These are phyloP conservation scores for Purshia tridentata DNA, from an alignment of 306 rosid species.

Conservation along the genomic window DNA sequence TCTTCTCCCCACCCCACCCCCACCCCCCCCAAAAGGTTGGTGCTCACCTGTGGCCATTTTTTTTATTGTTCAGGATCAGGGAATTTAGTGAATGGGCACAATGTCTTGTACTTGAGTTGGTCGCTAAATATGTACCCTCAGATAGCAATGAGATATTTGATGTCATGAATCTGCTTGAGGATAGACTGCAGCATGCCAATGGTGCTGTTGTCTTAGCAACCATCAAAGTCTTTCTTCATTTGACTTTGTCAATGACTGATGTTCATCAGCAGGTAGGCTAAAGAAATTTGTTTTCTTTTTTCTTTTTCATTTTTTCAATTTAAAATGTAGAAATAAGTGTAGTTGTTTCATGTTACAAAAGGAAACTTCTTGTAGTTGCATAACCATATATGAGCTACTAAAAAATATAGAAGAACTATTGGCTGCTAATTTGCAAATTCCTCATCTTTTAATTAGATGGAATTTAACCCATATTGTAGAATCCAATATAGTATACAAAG, in stretches of 20 bases:
- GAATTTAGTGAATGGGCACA: slow-evolving; percentile 98
- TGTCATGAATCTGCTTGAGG: slow-evolving; percentile 98
- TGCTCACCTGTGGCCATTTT: slow-evolving; percentile 6
- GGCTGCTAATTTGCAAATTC: slow-evolving; percentile 23
- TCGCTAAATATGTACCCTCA: slow-evolving; percentile 78
- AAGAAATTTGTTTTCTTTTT: slow-evolving; percentile 7
- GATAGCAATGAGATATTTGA: slow-evolving; percentile 91
- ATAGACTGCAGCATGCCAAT: slow-evolving; percentile 99
- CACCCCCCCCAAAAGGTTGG: neutral
- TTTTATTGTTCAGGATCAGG: slow-evolving; percentile 57
- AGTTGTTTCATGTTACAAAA: slow-evolving; percentile 7
- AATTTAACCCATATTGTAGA: neutral
- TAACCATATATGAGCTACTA: slow-evolving; percentile 5
- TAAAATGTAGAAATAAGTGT: neutral
- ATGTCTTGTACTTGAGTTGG: slow-evolving; percentile 87
- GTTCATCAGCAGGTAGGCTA: slow-evolving; percentile 96
- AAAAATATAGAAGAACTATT: slow-evolving; percentile 1
- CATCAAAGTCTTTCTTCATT: slow-evolving; percentile 82
- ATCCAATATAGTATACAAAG: neutral
- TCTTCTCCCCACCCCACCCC: neutral
- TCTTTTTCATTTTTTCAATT: neutral
- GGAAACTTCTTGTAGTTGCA: neutral
- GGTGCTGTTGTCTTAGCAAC: slow-evolving; percentile 99
- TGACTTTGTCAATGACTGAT: slow-evolving; percentile 96
- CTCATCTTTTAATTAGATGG: slow-evolving; percentile 4